These are phyloP conservation scores for Cyclocybe aegerita DNA, from an alignment of 768 basidiomycete genomes.

Conservation along the genomic window DNA sequence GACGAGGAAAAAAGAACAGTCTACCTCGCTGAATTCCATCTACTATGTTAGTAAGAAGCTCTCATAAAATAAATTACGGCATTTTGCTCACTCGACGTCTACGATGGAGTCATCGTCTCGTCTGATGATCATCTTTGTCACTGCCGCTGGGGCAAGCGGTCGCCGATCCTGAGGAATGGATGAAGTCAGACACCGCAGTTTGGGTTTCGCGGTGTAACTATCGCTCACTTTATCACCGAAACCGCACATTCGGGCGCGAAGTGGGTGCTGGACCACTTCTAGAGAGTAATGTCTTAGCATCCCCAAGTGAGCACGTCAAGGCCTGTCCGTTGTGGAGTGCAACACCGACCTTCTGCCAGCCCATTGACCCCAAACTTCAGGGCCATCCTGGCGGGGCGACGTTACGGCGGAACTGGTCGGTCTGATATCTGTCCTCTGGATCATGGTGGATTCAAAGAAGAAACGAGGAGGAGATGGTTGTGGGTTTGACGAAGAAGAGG, in stretches of 20 bases:
- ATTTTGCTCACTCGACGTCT: constrained; percentile 67
- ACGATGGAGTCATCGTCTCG: constrained; percentile 65
- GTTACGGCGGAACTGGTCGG: constrained; percentile 30
- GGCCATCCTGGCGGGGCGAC: constrained; percentile 38
- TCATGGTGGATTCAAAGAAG: constrained; percentile 44
- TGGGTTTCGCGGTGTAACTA: constrained; percentile 6
- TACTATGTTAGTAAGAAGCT: constrained; percentile 12
- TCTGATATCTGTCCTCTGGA: constrained; percentile 59
- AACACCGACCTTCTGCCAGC: constrained; percentile 54
- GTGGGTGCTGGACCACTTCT: constrained; percentile 84
- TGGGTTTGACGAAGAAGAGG: constrained; percentile 12
- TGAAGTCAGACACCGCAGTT: constrained; percentile 13
- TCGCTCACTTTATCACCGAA: constrained; percentile 87
- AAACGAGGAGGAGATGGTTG: constrained; percentile 10
- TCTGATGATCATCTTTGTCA: constrained; percentile 79
- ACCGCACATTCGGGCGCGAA: constrained; percentile 93
- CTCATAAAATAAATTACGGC: not conserved
- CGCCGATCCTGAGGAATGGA: constrained; percentile 71
- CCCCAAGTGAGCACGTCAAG: constrained; percentile 13
- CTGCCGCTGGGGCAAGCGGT: constrained; percentile 87
- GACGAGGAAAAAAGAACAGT: constrained; percentile 85
- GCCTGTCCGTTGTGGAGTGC: constrained; percentile 3
- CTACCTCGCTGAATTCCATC: constrained; percentile 60
- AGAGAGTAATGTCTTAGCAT: constrained; percentile 71
- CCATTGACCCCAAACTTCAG: constrained; percentile 75